Evolutionary conservation across 129 eudicot genomes (phyloP), one percentile per base, ranked within the genome.

Genomic region (Centrapalus pauciflorus): DNA sequence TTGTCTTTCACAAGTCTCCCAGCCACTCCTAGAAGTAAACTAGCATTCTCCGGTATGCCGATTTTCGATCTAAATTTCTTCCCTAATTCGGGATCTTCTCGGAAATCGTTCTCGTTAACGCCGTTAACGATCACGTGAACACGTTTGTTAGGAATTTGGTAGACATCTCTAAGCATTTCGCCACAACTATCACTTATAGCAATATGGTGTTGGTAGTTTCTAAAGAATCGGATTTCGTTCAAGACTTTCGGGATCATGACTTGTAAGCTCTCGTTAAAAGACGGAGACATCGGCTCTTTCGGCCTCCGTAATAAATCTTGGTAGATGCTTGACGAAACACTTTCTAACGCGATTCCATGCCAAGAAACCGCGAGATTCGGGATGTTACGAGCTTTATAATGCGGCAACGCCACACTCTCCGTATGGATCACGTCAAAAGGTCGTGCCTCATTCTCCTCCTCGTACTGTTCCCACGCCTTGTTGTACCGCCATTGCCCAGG

Each of bases 141-240:
- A 38, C 96, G 82, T 68, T 74, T 80, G 10, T 52, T 81, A 0
- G 98, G 98, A 61, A 93, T 88, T 79, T 93, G 96, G 80, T 93
- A 93, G 27, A 93, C 92, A 58, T 93, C 98, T 45, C 98, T 73
- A 1, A 93, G 80, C 98, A 93, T 93, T 70, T 93, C 98, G 2
- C 98, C 98, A 3, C 96, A 88, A 49, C 96, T 93, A 34, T 93
- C 96, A 62, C 98, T 93, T 37, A 88, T 88, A 0, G 98, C 95
- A 2, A 93, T 80, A 62, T 93, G 98, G 61, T 93, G 91, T 5
- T 77, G 76, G 46, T 93, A 93, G 70, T 76, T 80, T 30, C 81
- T 67, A 76, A 93, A 93, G 67, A 93, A 93, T 23, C 98, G 80
- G 12, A 93, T 93, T 35, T 93, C 98, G n/a, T 68, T 80, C 17